Percentiles rank a stretch among this genome's conserved stretches.
Conservation (phyloP, 169 alveolate species). For the Cryptosporidium andersoni region DNA sequence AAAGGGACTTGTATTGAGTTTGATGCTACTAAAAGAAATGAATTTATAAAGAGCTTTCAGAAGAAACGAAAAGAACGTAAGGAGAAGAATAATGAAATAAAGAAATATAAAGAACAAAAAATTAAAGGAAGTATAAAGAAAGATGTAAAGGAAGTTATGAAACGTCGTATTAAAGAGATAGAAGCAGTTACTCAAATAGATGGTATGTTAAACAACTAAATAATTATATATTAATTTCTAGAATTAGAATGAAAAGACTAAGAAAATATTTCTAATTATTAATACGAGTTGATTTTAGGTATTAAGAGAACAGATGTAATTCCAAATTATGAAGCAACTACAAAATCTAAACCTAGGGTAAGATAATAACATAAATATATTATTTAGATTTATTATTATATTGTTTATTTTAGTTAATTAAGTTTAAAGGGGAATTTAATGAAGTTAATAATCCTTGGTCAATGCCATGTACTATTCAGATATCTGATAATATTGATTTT, state of each 20-base stretch:
- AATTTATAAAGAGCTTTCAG: conserved; percentile 35
- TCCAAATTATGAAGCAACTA: not conserved
- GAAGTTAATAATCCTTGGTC: conserved; percentile 39
- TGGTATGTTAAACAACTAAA: conserved; percentile 10
- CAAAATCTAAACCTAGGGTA: conserved; percentile 8
- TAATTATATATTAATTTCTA: not conserved
- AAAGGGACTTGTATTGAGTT: conserved; percentile 36
- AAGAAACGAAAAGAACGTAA: conserved; percentile 35
- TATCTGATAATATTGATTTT: conserved; percentile 5
- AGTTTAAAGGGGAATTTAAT: conserved; percentile 4
- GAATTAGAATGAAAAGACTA: not conserved
- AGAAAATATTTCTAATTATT: not conserved
- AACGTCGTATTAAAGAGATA: conserved; percentile 18
- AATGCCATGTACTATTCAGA: conserved; percentile 49
- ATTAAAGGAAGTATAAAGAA: conserved; percentile 27
- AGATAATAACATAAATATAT: not conserved
- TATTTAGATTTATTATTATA: no score
- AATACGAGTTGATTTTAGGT: not conserved
- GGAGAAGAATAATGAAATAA: conserved; percentile 10
- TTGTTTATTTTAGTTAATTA: conserved; percentile 2
- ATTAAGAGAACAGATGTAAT: no score
- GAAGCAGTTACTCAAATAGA: not conserved
- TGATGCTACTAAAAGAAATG: conserved; percentile 12
- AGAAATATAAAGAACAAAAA: conserved; percentile 33
- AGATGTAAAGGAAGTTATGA: conserved; percentile 52